phyloP scores from a whole-genome alignment of 768 basidiomycete species.

The Lactarius evosmus region DNA sequence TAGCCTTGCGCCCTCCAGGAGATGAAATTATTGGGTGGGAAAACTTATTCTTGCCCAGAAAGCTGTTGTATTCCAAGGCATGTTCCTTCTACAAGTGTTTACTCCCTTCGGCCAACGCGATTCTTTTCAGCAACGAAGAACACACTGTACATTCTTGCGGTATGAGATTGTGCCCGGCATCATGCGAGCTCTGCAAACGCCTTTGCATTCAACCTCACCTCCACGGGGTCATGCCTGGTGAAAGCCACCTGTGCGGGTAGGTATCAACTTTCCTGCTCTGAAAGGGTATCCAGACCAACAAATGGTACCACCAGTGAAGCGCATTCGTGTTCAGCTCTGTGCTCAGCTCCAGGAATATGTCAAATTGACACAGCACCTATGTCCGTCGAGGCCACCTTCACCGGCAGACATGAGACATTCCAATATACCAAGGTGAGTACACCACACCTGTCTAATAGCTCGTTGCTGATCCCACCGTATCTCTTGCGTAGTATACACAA shows the following conservation, averaged over 20 bases:
- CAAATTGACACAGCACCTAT: conserved; percentile 56
- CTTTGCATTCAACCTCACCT: conserved; percentile 53
- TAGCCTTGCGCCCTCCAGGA: conserved; percentile 24
- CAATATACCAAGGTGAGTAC: conserved; percentile 57
- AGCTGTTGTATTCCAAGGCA: conserved; percentile 21
- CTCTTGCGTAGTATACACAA: conserved; percentile 48
- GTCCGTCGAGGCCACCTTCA: conserved; percentile 60
- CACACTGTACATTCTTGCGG: conserved; percentile 53
- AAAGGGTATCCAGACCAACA: neutral
- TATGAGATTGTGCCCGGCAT: conserved; percentile 49
- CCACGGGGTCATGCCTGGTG: conserved; percentile 43
- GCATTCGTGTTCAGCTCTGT: conserved; percentile 46
- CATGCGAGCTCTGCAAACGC: conserved; percentile 54
- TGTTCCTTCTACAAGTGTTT: neutral
- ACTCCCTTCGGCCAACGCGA: neutral
- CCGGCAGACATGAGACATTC: conserved; percentile 56
- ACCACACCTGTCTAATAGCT: neutral
- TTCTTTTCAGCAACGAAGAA: conserved; percentile 38
- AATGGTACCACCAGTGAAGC: conserved; percentile 41
- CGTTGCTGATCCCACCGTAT: neutral
- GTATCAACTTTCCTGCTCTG: conserved; percentile 15
- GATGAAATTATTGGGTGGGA: conserved; percentile 11
- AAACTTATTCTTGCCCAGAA: conserved; percentile 19
- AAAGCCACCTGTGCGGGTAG: conserved; percentile 58
- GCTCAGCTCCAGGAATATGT: conserved; percentile 50